Conservation (phyloP, 805 yeast genomes). For the Saccharomycopsis fibuligera region DNA sequence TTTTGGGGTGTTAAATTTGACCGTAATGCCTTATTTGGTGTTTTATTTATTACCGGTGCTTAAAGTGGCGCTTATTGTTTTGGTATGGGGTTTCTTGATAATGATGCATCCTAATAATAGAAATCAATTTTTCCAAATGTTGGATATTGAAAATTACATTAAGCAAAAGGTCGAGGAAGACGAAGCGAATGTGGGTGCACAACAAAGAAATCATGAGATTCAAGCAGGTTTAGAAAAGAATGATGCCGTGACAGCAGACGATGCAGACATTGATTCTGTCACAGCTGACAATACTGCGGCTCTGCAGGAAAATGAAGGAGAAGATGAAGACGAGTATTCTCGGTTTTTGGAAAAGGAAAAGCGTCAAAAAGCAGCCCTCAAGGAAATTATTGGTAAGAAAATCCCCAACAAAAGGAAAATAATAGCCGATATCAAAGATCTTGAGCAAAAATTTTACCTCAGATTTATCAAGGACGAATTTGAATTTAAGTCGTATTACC, state of each 20-base stretch:
- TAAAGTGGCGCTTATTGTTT: conserved; percentile 30
- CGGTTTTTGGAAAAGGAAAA: background rate
- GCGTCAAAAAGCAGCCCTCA: background rate
- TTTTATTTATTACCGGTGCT: conserved; percentile 30
- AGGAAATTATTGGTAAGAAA: conserved; percentile 2
- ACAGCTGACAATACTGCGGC: too few relatives aligned
- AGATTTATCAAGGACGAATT: conserved; percentile 13
- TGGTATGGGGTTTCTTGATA: conserved; percentile 44
- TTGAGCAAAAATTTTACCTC: conserved; percentile 3
- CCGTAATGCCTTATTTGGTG: conserved; percentile 27
- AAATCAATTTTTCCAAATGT: conserved; percentile 33
- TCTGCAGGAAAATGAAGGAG: conserved; percentile 3
- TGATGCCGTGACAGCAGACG: too few relatives aligned
- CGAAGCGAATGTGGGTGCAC: background rate
- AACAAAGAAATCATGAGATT: too few relatives aligned
- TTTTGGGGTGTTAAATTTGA: conserved; percentile 28
- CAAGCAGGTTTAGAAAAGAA: too few relatives aligned
- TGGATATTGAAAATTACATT: conserved; percentile 8
- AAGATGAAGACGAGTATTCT: conserved; percentile 1
- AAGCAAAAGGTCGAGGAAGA: background rate
- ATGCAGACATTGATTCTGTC: too few relatives aligned
- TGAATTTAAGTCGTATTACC: conserved; percentile 6
- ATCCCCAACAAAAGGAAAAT: conserved; percentile 12
- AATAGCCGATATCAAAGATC: conserved; percentile 4
- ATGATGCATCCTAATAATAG: conserved; percentile 51